Conservation (phyloP, 78 protist genomes). For the Protostelium mycophagum region DNA sequence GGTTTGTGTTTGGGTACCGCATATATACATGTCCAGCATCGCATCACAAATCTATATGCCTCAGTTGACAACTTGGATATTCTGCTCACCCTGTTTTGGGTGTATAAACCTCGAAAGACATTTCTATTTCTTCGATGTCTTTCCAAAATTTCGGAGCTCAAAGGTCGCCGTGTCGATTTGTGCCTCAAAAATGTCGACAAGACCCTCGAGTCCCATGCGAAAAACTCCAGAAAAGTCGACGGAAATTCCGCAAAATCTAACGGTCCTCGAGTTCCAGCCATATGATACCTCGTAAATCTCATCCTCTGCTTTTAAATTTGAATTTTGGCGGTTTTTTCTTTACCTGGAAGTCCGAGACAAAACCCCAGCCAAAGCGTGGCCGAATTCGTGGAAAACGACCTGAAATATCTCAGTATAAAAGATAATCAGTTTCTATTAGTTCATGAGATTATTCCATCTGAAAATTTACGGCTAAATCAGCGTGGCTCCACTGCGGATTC, state of each 20-base stretch:
- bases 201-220: conserved; percentile 10
- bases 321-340: no score
- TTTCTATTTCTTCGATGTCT: background rate
- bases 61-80: no score
- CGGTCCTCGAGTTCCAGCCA: conserved; percentile 55
- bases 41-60: no score
- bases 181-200: conserved; percentile 24
- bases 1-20: no score
- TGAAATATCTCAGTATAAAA: no score
- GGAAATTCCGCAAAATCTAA: conserved; percentile 57
- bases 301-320: no score
- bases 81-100: background rate
- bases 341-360: no score
- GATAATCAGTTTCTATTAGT: background rate
- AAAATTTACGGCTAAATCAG: background rate
- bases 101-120: background rate
- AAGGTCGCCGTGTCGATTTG: conserved; percentile 12
- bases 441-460: background rate
- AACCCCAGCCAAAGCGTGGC: conserved; percentile 23
- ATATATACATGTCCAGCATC: no score
- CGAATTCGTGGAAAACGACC: conserved; percentile 41
- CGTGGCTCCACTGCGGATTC: background rate
- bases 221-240: conserved; percentile 48
- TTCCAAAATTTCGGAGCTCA: no score
- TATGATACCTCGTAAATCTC: conserved; percentile 39